Percentiles rank a stretch among this genome's conserved stretches.
These are phyloP conservation scores for Annulohypoxylon bovei DNA, from an alignment of 495 filamentous ascomycete genomes.

Conservation along the genomic window DNA sequence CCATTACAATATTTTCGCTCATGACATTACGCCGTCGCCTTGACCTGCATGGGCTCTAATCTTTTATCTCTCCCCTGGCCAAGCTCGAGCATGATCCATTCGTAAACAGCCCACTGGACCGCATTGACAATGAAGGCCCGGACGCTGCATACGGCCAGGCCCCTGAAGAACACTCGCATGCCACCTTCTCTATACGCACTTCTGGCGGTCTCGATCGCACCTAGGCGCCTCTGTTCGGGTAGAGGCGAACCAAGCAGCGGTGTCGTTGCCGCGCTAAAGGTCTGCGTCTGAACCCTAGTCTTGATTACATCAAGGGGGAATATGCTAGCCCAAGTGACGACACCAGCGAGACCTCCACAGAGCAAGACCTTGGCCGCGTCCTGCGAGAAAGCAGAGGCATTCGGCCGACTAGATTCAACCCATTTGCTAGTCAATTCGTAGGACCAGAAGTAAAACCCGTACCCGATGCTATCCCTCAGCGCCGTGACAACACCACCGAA, in stretches of 20 bases:
- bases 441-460: slow-evolving; percentile 93
- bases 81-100: slow-evolving; percentile 76
- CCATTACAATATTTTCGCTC: slow-evolving; percentile 2
- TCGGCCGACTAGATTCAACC: slow-evolving; percentile 49
- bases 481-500: slow-evolving; percentile 81
- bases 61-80: slow-evolving; percentile 40
- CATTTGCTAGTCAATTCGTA: slow-evolving; percentile 77
- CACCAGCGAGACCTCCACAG: slow-evolving; percentile 85
- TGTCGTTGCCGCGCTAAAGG: slow-evolving; percentile 18
- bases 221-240: slow-evolving; percentile 48
- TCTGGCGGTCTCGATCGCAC: slow-evolving; percentile 69
- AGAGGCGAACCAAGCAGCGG: slow-evolving; percentile 46
- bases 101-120: slow-evolving; percentile 85
- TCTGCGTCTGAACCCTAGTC: slow-evolving; percentile 81
- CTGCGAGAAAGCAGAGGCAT: slow-evolving; percentile 44
- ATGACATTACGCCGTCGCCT: not conserved
- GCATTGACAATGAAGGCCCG: slow-evolving; percentile 89
- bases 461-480: slow-evolving; percentile 83
- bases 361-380: slow-evolving; percentile 73
- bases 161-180: slow-evolving; percentile 74
- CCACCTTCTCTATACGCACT: slow-evolving; percentile 73
- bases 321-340: slow-evolving; percentile 85
- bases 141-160: slow-evolving; percentile 78
- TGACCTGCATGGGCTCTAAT: slow-evolving; percentile 17
- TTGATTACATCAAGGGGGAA: slow-evolving; percentile 92